Base-by-base conservation (phyloP, 306 rosid species). In the Senna tora region DNA sequence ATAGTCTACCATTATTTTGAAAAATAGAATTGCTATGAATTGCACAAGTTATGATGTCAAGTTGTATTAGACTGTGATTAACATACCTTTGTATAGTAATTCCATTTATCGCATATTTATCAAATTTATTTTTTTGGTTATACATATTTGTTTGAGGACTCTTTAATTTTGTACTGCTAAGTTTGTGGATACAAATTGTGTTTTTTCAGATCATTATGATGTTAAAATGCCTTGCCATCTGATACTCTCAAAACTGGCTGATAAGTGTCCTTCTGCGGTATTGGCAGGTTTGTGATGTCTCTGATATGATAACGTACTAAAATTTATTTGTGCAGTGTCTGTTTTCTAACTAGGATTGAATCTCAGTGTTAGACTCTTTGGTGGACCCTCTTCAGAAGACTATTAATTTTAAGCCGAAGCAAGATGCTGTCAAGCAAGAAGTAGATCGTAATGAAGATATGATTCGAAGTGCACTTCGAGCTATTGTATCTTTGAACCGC, bases 221-320 rank as follows among this genome's bases (percentile, higher is more conserved):
- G 99, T 95, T 58, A 95, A 95, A 84, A 95, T 95, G 99, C 97
- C 99, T 69, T 95, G 99, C 81, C 99, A 95, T 80, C 92, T 95
- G 71, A 95, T 95, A 71, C 97, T 95, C 69, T 89, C 99, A 17
- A 95, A 92, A 81, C 90, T 95, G 32, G 96, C 99, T 0, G 99
- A 92, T 46, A 95, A 95, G 79, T 95, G 99, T 65, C 97, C 99
- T 30, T 88, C 97, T 72, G 96, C 99, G 51, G 96, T 92, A 39
- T 77, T 92, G 57, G 99, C 97, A 61, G 99, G 99, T 92, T 73
- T 36, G 85, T 85, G 77, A 69, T 62, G 41, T 67, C 49, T 67
- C 75, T 59, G 43, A 65, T 61, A 65, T 63, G 43, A 65, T 61
- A 65, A 52, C 16, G 4, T 47, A 42, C 49, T 62, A 39, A 54